Evolutionary conservation across 768 basidiomycete genomes (phyloP).

Genomic region (Trametes meyenii): DNA sequence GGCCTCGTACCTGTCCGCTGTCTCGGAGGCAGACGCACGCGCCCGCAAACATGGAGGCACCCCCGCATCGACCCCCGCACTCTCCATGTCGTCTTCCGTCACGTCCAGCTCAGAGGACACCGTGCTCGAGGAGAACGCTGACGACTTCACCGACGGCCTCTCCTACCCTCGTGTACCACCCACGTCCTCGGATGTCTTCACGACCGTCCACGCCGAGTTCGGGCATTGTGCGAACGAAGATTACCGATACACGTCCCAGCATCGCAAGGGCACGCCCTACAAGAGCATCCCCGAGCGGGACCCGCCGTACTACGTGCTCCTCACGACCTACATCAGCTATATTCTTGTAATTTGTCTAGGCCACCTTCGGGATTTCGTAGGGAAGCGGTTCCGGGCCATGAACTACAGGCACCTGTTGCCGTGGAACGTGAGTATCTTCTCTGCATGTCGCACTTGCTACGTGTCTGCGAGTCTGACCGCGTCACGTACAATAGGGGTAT

Average conservation of each 20-base stretch:
- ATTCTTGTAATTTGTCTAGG: slow-evolving; percentile 90
- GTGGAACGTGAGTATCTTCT: slow-evolving; percentile 63
- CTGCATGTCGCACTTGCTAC: neutral
- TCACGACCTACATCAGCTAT: slow-evolving; percentile 93
- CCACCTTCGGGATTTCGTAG: slow-evolving; percentile 93
- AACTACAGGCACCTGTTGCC: slow-evolving; percentile 84
- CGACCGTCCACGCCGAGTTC: slow-evolving; percentile 86
- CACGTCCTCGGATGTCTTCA: slow-evolving; percentile 78
- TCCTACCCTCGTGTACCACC: slow-evolving; percentile 67
- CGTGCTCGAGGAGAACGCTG: slow-evolving; percentile 56
- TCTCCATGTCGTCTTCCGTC: slow-evolving; percentile 74
- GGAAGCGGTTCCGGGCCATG: slow-evolving; percentile 73
- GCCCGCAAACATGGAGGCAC: slow-evolving; percentile 52
- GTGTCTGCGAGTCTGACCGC: slow-evolving; percentile 11
- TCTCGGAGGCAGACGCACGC: slow-evolving; percentile 69
- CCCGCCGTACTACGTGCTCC: slow-evolving; percentile 89
- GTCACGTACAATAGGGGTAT: slow-evolving; percentile 66
- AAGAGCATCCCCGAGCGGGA: slow-evolving; percentile 69
- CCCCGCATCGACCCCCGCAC: slow-evolving; percentile 67
- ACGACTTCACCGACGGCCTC: slow-evolving; percentile 52
- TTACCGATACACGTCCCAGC: slow-evolving; percentile 69
- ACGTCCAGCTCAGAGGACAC: slow-evolving; percentile 73
- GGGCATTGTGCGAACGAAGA: slow-evolving; percentile 84
- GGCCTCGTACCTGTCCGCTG: slow-evolving; percentile 60
- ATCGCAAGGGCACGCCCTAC: slow-evolving; percentile 53